Conservation (phyloP, 805 yeast species). For the Schizosaccharomyces octosporus region DNA sequence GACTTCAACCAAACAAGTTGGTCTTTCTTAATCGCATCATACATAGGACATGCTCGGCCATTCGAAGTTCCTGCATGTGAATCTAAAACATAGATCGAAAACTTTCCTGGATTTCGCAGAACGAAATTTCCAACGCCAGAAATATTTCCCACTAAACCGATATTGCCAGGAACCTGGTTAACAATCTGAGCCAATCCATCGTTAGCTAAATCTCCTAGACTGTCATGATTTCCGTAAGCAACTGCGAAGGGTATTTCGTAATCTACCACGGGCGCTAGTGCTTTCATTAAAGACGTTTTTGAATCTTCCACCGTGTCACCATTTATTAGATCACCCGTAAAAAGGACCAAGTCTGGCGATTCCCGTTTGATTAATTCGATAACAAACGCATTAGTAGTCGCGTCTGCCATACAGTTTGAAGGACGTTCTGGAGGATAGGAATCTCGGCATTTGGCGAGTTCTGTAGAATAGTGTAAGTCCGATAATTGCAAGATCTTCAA, state of each 20-base stretch:
- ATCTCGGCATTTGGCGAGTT: conserved; percentile 56
- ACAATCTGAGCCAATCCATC: conserved; percentile 30
- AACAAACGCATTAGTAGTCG: conserved; percentile 37
- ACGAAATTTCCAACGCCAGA: conserved; percentile 71
- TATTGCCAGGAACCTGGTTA: conserved; percentile 43
- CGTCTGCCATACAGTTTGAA: conserved; percentile 55
- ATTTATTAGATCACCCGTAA: conserved; percentile 80
- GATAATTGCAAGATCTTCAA: conserved; percentile 75
- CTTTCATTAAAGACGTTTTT: conserved; percentile 58
- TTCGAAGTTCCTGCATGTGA: conserved; percentile 51
- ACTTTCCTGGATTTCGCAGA: conserved; percentile 21
- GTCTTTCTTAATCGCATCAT: conserved; percentile 58
- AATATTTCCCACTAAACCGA: conserved; percentile 37
- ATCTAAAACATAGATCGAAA: conserved; percentile 55
- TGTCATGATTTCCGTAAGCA: conserved; percentile 84
- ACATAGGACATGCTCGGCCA: conserved; percentile 33
- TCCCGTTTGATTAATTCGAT: conserved; percentile 43
- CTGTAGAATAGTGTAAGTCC: conserved; percentile 66
- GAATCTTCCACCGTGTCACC: conserved; percentile 65
- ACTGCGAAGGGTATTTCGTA: conserved; percentile 62
- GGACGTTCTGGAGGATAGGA: conserved; percentile 11
- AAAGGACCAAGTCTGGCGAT: conserved; percentile 58
- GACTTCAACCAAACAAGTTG: conserved; percentile 34
- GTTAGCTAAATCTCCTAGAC: conserved; percentile 49
- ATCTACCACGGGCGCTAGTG: conserved; percentile 38